phyloP scores from a whole-genome alignment of 2,329 filamentous ascomycete species.

The Pseudophaeomoniella oleicola region DNA sequence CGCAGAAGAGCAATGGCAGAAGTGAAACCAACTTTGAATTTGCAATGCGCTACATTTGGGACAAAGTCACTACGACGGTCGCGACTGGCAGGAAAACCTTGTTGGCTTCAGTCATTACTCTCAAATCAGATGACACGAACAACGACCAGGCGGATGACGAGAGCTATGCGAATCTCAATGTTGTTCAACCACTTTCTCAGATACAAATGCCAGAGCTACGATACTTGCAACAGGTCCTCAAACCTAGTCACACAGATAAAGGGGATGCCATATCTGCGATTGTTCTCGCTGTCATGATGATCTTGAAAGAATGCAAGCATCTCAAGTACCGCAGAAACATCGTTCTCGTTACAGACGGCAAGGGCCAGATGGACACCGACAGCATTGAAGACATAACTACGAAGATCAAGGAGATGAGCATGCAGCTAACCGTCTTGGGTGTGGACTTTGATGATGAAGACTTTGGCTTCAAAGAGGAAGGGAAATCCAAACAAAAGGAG shows the following conservation, averaged over 20 bases:
- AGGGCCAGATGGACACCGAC: slow-evolving; percentile 56
- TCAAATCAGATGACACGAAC: slow-evolving; percentile 63
- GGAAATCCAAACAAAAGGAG: slow-evolving; percentile 58
- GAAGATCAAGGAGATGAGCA: slow-evolving; percentile 61
- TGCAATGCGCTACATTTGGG: slow-evolving; percentile 86
- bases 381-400: slow-evolving; percentile 53
- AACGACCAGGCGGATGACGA: slow-evolving; percentile 53
- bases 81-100: slow-evolving; percentile 59
- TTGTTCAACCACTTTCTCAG: slow-evolving; percentile 52
- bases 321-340: slow-evolving; percentile 71
- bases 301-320: slow-evolving; percentile 62
- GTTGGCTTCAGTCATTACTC: slow-evolving; percentile 63
- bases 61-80: slow-evolving; percentile 64
- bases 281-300: slow-evolving; percentile 76
- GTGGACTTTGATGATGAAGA: slow-evolving; percentile 88
- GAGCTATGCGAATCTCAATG: slow-evolving; percentile 66
- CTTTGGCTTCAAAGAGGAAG: slow-evolving; percentile 82
- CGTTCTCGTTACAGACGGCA: slow-evolving; percentile 71
- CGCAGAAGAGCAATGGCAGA: slow-evolving; percentile 53
- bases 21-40: slow-evolving; percentile 72
- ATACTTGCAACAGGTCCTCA: slow-evolving; percentile 46
- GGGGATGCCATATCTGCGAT: slow-evolving; percentile 80
- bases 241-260: slow-evolving; percentile 49
- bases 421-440: slow-evolving; percentile 71
- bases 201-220: slow-evolving; percentile 56